These are phyloP conservation scores for Colletotrichum euphorbiae DNA, from an alignment of 2,329 filamentous ascomycete genomes.

Conservation along the genomic window DNA sequence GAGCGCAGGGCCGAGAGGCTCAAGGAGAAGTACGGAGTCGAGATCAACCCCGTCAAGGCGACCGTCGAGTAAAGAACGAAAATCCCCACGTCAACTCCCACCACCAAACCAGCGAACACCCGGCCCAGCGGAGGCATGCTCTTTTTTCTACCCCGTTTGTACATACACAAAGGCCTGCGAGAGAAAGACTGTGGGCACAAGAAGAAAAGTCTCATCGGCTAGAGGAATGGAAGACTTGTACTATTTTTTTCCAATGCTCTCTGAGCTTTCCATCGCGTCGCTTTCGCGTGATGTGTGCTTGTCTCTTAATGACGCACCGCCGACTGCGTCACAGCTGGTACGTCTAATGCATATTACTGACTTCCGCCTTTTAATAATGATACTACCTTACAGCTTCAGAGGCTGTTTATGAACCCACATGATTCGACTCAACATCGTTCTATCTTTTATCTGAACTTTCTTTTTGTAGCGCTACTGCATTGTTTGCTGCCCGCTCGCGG, in stretches of 20 bases:
- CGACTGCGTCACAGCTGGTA: slow-evolving; percentile 36
- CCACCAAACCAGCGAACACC: slow-evolving; percentile 13
- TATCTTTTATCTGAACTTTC: slow-evolving; percentile 42
- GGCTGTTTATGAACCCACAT: slow-evolving; percentile 60
- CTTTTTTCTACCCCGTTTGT: slow-evolving; percentile 39
- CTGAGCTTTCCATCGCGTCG: slow-evolving; percentile 22
- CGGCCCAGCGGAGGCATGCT: slow-evolving; percentile 32
- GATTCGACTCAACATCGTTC: slow-evolving; percentile 53
- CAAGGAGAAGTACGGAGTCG: slow-evolving; percentile 88
- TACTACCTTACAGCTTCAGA: slow-evolving; percentile 53
- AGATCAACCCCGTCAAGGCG: slow-evolving; percentile 76
- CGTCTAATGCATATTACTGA: slow-evolving; percentile 21
- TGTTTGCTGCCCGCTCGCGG: not conserved
- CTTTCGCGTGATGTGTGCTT: slow-evolving; percentile 37
- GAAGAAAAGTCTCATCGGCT: slow-evolving; percentile 40
- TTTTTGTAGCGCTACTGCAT: slow-evolving; percentile 1
- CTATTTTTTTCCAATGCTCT: slow-evolving; percentile 39
- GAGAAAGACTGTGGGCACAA: slow-evolving; percentile 28
- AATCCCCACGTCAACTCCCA: slow-evolving; percentile 1
- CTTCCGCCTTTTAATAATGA: slow-evolving; percentile 50
- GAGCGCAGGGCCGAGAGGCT: slow-evolving; percentile 85
- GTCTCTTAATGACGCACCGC: slow-evolving; percentile 33
- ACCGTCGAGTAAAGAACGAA: slow-evolving; percentile 53
- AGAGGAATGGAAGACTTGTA: slow-evolving; percentile 50
- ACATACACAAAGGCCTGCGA: slow-evolving; percentile 39